Conservation (phyloP, 208 protist species). For the Entamoeba invadens region DNA sequence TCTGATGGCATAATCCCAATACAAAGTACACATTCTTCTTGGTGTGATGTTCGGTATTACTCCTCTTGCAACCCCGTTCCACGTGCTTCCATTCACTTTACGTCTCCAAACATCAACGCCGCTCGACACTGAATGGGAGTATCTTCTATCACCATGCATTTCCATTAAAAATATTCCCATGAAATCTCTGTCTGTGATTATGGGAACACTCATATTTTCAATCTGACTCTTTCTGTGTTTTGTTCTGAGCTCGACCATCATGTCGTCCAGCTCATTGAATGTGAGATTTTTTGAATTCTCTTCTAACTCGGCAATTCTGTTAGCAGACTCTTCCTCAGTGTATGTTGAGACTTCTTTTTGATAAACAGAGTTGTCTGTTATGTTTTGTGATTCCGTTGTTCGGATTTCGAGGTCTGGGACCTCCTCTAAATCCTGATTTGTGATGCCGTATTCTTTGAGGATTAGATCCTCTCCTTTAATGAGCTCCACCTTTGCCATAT, state of each 20-base stretch:
- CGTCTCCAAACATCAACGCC: not conserved
- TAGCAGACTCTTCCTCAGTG: not conserved
- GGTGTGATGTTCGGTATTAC: not conserved
- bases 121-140: not conserved
- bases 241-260: not conserved
- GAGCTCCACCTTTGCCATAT: no score
- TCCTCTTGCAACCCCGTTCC: not conserved
- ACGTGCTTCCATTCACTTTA: not conserved
- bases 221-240: not conserved
- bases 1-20: not conserved
- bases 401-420: no score
- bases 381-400: no score
- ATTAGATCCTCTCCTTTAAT: no score
- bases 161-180: not conserved
- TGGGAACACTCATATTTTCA: not conserved
- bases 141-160: not conserved
- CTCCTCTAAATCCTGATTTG: no score
- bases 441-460: no score
- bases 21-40: not conserved
- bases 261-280: not conserved
- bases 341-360: no score
- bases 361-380: no score
- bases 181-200: not conserved
- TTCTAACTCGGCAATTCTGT: not conserved
- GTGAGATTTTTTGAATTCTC: not conserved